Base-by-base conservation (phyloP, 441 rosid species). In the Sinapis alba region DNA sequence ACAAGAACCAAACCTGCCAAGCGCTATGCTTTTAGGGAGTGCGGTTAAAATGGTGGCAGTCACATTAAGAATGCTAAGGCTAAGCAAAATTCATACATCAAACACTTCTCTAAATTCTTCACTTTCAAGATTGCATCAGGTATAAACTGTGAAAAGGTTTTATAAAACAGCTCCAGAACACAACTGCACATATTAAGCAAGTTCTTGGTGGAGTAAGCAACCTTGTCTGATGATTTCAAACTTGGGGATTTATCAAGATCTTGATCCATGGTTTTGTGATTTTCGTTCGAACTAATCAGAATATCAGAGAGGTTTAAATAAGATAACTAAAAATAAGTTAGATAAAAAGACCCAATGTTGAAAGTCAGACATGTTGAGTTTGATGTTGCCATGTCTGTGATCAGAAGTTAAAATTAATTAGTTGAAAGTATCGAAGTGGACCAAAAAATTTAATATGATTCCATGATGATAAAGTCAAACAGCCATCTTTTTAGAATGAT, bases 71-170 rank as follows among this genome's bases (percentile, higher is more conserved):
- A 7, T 47, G 10, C 10, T 16, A 5, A 89, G 82, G 82, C 51
- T 43, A 43, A 7, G 20, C 20, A 47, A n/a, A 32, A 86, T 71
- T 60, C 94, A 87, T 72, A 87, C 76, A 66, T 89, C 77, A 20
- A 89, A 83, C 77, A 77, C 84, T 72, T 86, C 4, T 47, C 87
- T 27, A 87, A 89, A 65, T 82, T 82, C 72, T 76, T 77, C 16
- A 87, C 65, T 41, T 87, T 86, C 30, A 86, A 88, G 62, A 87
- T 71, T 38, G 89, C 84, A 74, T 87, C 94, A 11, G 91, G 94
- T 69, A 87, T 75, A 57, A 80, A 71, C 93, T 87, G 85, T 67
- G 72, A 30, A 18, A 47, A 71, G 2, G 19, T 15, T 3, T 32
- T 4, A 1, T n/a, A 60, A 62, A 23, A 47, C 21, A 59, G 53